Conservation (phyloP, 2,329 filamentous ascomycete species). For the Leptographium wingfieldii region DNA sequence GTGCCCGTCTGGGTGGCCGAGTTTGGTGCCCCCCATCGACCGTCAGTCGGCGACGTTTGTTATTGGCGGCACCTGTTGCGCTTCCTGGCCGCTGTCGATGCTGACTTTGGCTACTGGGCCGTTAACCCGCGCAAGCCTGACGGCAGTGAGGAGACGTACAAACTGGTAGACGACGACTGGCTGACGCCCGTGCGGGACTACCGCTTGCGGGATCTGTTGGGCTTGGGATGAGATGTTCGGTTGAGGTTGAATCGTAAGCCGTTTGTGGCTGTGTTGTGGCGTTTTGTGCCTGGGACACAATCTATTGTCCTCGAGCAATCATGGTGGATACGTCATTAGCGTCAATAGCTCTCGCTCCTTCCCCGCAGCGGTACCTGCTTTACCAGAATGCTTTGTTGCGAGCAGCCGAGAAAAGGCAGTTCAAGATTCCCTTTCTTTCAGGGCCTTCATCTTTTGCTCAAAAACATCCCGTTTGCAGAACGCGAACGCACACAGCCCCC, state of each 20-base stretch:
- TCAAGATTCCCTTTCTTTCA: too few relatives aligned
- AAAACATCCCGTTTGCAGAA: too few relatives aligned
- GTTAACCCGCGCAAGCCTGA: conserved; percentile 53
- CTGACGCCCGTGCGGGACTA: conserved; percentile 48
- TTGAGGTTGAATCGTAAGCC: too few relatives aligned
- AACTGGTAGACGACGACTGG: conserved; percentile 52
- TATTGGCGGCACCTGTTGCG: conserved; percentile 54
- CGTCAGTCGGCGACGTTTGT: conserved; percentile 43
- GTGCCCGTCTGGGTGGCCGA: conserved; percentile 59
- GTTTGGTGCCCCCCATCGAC: conserved; percentile 44
- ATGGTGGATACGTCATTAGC: not conserved
- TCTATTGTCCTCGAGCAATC: not conserved
- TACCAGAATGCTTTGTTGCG: not conserved
- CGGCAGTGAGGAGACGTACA: conserved; percentile 44
- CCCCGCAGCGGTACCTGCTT: not conserved
- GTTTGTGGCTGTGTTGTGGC: too few relatives aligned
- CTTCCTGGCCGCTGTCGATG: conserved; percentile 44
- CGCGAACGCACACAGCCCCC: too few relatives aligned
- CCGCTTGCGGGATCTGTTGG: conserved; percentile 46
- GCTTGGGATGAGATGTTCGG: conserved; percentile 20
- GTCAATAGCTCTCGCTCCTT: not conserved
- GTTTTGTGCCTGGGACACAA: too few relatives aligned
- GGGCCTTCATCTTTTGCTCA: too few relatives aligned
- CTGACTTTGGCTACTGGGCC: conserved; percentile 60
- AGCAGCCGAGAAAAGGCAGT: too few relatives aligned